A percentile compares a stretch with the other conserved stretches of the same genome.
These are phyloP conservation scores for Solanum chmielewskii DNA, from an alignment of 257 asterid genomes.

Conservation along the genomic window DNA sequence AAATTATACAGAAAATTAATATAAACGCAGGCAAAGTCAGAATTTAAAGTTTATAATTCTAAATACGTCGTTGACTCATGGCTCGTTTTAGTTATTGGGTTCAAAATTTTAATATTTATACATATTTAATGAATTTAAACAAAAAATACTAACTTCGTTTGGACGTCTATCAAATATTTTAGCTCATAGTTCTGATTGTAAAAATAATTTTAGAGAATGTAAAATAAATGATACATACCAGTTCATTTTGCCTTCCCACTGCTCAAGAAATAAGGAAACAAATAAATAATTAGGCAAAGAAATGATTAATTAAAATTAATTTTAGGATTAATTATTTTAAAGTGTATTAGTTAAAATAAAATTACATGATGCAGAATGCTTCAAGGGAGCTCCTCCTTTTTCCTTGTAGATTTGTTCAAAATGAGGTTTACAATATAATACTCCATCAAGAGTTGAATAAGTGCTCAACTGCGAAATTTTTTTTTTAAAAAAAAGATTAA, in stretches of 20 bases:
- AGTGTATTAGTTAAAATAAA: background rate
- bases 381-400: conserved; percentile 29
- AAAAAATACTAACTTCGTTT: background rate
- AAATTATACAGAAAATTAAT: background rate
- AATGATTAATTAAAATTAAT: background rate
- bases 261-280: background rate
- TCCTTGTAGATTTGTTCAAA: conserved; percentile 53
- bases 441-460: conserved; percentile 40
- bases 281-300: background rate
- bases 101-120: background rate
- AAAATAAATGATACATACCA: conserved; percentile 13
- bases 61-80: background rate
- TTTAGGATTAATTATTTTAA: background rate
- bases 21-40: background rate
- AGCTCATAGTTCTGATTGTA: background rate
- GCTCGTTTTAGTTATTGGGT: rapidly evolving
- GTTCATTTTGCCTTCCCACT: conserved; percentile 29
- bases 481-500: background rate
- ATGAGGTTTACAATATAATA: conserved; percentile 49
- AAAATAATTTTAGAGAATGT: background rate
- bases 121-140: background rate
- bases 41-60: background rate
- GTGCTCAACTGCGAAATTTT: conserved; percentile 33
- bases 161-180: background rate
- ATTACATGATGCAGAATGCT: conserved; percentile 24